Evolutionary conservation across 2,329 filamentous ascomycete species (phyloP).

Genomic region (Venturia aucupariae): DNA sequence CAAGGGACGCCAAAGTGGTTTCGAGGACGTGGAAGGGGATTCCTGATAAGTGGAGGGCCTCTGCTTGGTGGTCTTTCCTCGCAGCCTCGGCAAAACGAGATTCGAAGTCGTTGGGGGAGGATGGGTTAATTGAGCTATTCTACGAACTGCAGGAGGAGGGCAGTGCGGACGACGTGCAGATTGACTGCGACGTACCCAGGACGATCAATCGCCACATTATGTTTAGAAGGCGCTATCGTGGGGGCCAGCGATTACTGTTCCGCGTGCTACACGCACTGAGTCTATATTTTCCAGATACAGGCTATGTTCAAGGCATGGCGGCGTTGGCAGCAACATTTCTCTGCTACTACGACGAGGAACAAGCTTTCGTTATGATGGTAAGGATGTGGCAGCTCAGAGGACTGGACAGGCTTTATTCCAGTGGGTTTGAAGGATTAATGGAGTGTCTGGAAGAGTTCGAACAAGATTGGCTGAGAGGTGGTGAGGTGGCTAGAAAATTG

Average conservation of each 20-base stretch:
- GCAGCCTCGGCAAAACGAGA: slow-evolving; percentile 62
- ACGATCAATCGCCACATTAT: slow-evolving; percentile 96
- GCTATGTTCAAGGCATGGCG: slow-evolving; percentile 98
- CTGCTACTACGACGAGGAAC: slow-evolving; percentile 95
- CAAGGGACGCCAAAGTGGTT: slow-evolving; percentile 66
- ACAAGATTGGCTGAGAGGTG: slow-evolving; percentile 66
- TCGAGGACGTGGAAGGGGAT: slow-evolving; percentile 97
- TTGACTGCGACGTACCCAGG: slow-evolving; percentile 90
- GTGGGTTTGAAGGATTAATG: slow-evolving; percentile 81
- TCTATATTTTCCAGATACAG: slow-evolving; percentile 80
- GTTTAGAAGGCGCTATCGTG: slow-evolving; percentile 86
- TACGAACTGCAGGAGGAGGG: slow-evolving; percentile 61
- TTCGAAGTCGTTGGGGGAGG: slow-evolving; percentile 54
- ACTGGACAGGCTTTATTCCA: slow-evolving; percentile 71
- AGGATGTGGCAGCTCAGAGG: slow-evolving; percentile 85
- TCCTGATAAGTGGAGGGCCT: slow-evolving; percentile 85
- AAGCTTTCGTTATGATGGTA: slow-evolving; percentile 92
- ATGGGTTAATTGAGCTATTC: slow-evolving; percentile 62
- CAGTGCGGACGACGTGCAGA: slow-evolving; percentile 89
- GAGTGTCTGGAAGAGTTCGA: slow-evolving; percentile 78
- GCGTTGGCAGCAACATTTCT: slow-evolving; percentile 83
- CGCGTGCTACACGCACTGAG: slow-evolving; percentile 86
- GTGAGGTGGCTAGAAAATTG: slow-evolving; percentile 71
- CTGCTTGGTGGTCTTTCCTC: slow-evolving; percentile 93
- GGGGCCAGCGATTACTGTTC: slow-evolving; percentile 85